Evolutionary conservation across 2,329 filamentous ascomycete genomes (phyloP).

Genomic region (Chrysosphaeria jannelii): DNA sequence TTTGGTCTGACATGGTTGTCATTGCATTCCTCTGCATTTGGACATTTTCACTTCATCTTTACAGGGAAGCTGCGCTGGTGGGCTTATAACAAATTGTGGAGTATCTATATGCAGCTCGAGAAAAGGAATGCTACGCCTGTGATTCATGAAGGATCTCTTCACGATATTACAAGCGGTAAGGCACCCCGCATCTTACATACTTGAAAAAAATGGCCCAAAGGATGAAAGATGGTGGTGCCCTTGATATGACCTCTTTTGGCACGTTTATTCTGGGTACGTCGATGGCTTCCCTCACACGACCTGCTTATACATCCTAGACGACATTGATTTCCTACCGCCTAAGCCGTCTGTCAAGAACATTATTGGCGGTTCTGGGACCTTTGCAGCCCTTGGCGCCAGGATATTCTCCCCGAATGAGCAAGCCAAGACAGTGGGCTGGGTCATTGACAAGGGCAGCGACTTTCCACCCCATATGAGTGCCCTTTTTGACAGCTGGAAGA

Average conservation of each 20-base stretch:
- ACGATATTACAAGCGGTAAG: too few species aligned
- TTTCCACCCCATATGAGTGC: constrained; percentile 39
- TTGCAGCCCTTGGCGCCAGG: constrained; percentile 63
- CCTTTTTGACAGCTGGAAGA: constrained; percentile 45
- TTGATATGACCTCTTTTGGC: constrained; percentile 39
- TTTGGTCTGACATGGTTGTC: too few species aligned
- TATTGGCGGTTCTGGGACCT: constrained; percentile 70
- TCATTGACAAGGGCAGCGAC: constrained; percentile 69
- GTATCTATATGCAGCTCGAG: too few species aligned
- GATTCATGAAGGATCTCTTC: too few species aligned
- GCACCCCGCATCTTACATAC: too few species aligned
- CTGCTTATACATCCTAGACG: constrained; percentile 32
- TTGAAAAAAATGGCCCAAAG: too few species aligned
- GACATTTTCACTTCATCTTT: too few species aligned
- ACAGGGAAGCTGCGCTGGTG: too few species aligned
- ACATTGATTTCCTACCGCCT: constrained; percentile 68
- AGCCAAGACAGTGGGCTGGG: constrained; percentile 52
- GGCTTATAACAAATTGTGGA: too few species aligned
- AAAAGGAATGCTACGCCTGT: too few species aligned
- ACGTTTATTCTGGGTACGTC: constrained; percentile 46
- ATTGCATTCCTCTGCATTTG: too few species aligned
- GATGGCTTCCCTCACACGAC: neutral
- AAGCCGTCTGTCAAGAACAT: constrained; percentile 40
- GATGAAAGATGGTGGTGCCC: too few species aligned
- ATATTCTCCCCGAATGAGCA: constrained; percentile 48